These are phyloP conservation scores for Fusarium clavum DNA, from an alignment of 2,329 filamentous ascomycete species.

Conservation along the genomic window DNA sequence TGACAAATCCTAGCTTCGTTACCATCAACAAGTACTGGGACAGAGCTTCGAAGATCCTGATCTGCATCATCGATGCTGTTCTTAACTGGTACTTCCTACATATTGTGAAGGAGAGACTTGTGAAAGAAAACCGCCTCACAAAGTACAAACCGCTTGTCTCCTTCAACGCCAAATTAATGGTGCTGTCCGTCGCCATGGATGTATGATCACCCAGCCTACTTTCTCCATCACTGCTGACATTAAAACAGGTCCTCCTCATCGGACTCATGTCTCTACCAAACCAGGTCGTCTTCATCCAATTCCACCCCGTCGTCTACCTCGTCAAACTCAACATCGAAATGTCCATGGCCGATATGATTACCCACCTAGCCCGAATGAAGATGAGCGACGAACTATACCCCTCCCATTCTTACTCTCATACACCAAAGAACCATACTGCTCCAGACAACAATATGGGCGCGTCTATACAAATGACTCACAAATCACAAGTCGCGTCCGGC, in stretches of 20 bases:
- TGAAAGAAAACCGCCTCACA: constrained; percentile 59
- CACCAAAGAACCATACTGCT: neutral
- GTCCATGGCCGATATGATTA: constrained; percentile 65
- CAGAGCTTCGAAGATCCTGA: constrained; percentile 63
- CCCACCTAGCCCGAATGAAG: constrained; percentile 46
- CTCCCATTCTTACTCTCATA: constrained; percentile 18
- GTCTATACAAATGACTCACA: constrained; percentile 27
- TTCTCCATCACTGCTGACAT: neutral
- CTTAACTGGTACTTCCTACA: constrained; percentile 66
- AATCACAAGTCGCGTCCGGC: constrained; percentile 20
- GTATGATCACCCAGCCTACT: constrained; percentile 38
- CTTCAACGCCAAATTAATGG: constrained; percentile 63
- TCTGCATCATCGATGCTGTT: constrained; percentile 60
- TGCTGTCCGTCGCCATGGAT: constrained; percentile 63
- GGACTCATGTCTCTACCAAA: constrained; percentile 51
- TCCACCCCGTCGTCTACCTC: constrained; percentile 64
- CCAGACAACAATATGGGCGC: neutral
- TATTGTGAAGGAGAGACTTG: constrained; percentile 59
- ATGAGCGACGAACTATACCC: constrained; percentile 37
- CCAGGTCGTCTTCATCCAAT: constrained; percentile 58
- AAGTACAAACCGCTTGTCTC: constrained; percentile 63
- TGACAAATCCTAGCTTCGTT: constrained; percentile 46
- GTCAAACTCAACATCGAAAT: constrained; percentile 67
- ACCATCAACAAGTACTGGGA: constrained; percentile 64
- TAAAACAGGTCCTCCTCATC: constrained; percentile 42